These are phyloP conservation scores for Camellia sinensis DNA, from an alignment of 148 eudicot species.

Conservation along the genomic window DNA sequence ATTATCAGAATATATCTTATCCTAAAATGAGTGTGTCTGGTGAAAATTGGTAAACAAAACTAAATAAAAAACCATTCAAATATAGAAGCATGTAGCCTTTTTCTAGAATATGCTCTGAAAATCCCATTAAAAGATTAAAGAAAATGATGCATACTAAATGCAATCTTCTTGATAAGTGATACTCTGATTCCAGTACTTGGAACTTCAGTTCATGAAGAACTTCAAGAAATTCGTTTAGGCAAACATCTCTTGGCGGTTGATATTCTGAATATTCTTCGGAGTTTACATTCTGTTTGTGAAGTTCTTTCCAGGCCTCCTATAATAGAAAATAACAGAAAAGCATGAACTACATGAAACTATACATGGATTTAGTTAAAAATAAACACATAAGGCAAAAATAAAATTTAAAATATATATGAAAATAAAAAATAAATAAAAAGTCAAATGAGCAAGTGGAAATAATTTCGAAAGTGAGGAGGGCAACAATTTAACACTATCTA, in stretches of 20 bases:
- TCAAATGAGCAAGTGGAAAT: neutral
- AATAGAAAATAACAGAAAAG: conserved; percentile 14
- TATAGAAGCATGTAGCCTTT: neutral
- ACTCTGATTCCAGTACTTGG: conserved; percentile 56
- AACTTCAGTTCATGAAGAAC: conserved; percentile 46
- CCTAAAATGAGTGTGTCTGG: neutral
- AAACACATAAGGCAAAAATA: neutral
- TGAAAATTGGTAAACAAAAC: neutral
- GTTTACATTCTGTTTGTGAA: conserved; percentile 26
- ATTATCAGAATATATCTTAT: neutral
- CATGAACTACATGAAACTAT: neutral
- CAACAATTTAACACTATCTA: neutral
- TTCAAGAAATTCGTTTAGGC: conserved; percentile 46
- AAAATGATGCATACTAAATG: conserved; percentile 46
- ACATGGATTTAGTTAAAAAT: neutral
- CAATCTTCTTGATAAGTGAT: conserved; percentile 48
- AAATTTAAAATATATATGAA: too few relatives aligned
- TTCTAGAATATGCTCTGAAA: neutral
- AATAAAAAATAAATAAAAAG: neutral
- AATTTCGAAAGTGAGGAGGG: neutral
- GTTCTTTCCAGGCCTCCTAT: conserved; percentile 50
- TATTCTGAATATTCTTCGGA: conserved; percentile 28
- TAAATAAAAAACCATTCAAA: neutral
- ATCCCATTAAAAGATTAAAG: conserved; percentile 1
- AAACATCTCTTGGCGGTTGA: conserved; percentile 24